A percentile compares a stretch with the other conserved stretches of the same genome.
Evolutionary conservation across 108 stramenopile species (phyloP).

Genomic region (Ochromonas danica): DNA sequence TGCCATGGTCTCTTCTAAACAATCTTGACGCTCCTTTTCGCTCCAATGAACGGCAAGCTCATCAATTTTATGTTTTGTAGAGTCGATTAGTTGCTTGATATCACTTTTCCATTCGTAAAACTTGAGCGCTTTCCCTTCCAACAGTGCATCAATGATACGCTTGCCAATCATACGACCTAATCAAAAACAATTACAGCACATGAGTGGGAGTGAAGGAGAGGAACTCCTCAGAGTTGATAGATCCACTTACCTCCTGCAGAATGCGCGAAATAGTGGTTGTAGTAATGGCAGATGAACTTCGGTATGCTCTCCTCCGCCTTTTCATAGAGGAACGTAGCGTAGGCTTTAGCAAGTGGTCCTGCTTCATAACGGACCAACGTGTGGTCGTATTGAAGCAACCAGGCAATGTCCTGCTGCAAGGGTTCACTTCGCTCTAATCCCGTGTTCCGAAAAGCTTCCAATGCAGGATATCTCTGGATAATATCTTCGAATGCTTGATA

Average conservation of each 20-base stretch:
- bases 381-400: slow-evolving; percentile 60
- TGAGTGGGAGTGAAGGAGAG: too few relatives aligned
- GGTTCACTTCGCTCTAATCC: slow-evolving; percentile 73
- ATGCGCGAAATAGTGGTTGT: slow-evolving; percentile 85
- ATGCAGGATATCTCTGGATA: slow-evolving; percentile 55
- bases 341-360: slow-evolving; percentile 4
- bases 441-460: slow-evolving; percentile 66
- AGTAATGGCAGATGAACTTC: slow-evolving; percentile 86
- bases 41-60: slow-evolving; percentile 72
- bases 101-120: slow-evolving; percentile 82
- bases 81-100: slow-evolving; percentile 69
- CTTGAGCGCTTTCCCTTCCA: slow-evolving; percentile 74
- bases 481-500: slow-evolving; percentile 76
- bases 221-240: too few relatives aligned
- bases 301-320: slow-evolving; percentile 51
- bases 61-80: slow-evolving; percentile 74
- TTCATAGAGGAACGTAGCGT: slow-evolving; percentile 34
- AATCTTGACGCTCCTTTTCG: slow-evolving; percentile 66
- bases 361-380: neutral
- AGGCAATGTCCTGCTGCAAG: slow-evolving; percentile 75
- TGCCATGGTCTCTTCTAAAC: slow-evolving; percentile 53
- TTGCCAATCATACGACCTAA: slow-evolving; percentile 87
- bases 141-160: slow-evolving; percentile 71
- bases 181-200: too few relatives aligned
- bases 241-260: slow-evolving; percentile 2